Evolutionary conservation across 495 filamentous ascomycete species (phyloP).

Genomic region (Penicillium canariense): DNA sequence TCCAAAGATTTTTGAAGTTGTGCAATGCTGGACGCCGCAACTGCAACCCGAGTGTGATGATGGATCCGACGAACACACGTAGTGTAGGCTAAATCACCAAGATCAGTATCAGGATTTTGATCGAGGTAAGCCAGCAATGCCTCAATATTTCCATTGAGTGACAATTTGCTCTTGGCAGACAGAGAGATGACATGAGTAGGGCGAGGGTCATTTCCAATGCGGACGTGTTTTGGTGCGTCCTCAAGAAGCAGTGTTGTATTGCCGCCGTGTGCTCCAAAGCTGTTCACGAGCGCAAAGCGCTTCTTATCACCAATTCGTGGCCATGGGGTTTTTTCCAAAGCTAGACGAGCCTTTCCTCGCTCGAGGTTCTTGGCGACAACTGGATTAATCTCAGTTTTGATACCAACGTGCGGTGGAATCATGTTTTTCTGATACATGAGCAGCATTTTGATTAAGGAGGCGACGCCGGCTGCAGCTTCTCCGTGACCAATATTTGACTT

Average conservation of each 20-base stretch:
- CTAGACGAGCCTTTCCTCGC: conserved; percentile 33
- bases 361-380: conserved; percentile 25
- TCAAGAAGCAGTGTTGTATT: conserved; percentile 38
- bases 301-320: conserved; percentile 16
- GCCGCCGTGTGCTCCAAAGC: conserved; percentile 33
- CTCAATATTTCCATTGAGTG: not conserved
- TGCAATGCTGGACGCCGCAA: conserved; percentile 18
- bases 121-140: not conserved
- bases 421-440: conserved; percentile 31
- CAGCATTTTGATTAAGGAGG: conserved; percentile 33
- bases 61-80: conserved; percentile 37
- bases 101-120: conserved; percentile 1
- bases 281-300: conserved; percentile 25
- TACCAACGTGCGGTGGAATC: conserved; percentile 40
- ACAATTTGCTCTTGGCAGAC: not conserved
- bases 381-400: conserved; percentile 45
- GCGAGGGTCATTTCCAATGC: not conserved
- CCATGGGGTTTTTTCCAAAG: conserved; percentile 28
- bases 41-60: conserved; percentile 39
- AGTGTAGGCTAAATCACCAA: conserved; percentile 42
- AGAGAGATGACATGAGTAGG: not conserved
- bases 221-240: conserved; percentile 19
- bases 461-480: conserved; percentile 32
- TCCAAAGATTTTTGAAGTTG: not conserved
- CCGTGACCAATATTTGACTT: conserved; percentile 44